Base-by-base conservation (phyloP, 1,284 basidiomycete species). In the Singerocomus rubriflavus region DNA sequence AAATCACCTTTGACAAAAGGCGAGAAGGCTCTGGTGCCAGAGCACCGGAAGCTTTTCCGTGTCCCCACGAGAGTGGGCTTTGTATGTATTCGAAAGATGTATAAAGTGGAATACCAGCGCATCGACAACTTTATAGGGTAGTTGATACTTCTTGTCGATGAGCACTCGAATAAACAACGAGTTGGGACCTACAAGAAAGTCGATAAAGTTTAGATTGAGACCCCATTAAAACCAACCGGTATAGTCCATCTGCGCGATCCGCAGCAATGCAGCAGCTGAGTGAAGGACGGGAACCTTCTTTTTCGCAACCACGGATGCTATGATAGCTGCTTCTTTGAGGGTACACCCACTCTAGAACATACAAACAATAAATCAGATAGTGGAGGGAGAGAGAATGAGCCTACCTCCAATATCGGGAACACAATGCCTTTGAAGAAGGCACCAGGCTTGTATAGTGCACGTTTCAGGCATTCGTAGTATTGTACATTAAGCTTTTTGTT, bases 381-480 rank as follows among this genome's bases (percentile, higher is more conserved):
- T 17, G 21, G 16, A 49, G 5, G n/a, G 16, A 6, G 14, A 26
- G 33, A 27, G 27, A 36, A 54, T 35, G 39, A 21, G 71, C 85
- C 53, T 61, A 93, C 93, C 65, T 97, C 93, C 57, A 96, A 82
- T 62, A 99, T 77, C 1, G 97, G 97, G 70, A 99, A 99, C 33
- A 99, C 79, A 53, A 99, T 87, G 5, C 96, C 97, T 71, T 99
- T 99, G 80, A 99, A 99, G 69, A 98, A 98, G 1, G 97, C 95
- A 1, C 91, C 91, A 5, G 97, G 97, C 71, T 99, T 99, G 72
- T 96, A 99, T 53, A 99, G 72, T 10, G 92, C 82, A 60, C 93
- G 88, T 68, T 94, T 96, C 60, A 99, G 71, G 25, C 88, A 86
- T 66, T 96, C 92, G 64, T 97, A 99, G 57, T 94, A 91, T 57